Percentiles rank a stretch among this genome's conserved stretches.
These are phyloP conservation scores for Gracilaria gracilis DNA, from an alignment of 23 red algal genomes.

Conservation along the genomic window DNA sequence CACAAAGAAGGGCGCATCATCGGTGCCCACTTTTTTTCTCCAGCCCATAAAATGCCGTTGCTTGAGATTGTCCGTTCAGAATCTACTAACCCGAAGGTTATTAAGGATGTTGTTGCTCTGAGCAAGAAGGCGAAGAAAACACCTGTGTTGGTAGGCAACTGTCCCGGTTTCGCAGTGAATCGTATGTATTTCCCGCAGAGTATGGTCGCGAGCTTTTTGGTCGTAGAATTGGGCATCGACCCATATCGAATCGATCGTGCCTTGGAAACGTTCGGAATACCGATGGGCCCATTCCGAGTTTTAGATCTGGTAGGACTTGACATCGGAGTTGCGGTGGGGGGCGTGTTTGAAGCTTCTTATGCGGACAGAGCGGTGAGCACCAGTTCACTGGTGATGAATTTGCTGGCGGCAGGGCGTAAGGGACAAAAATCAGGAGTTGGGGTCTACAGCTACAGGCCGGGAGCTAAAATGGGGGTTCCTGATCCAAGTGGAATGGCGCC, in stretches of 20 bases:
- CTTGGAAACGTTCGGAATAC: constrained; percentile 89
- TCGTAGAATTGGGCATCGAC: constrained; percentile 75
- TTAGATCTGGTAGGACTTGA: constrained; percentile 97
- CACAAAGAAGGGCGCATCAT: constrained; percentile 87
- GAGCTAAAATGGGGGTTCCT: constrained; percentile 47
- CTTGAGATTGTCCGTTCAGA: constrained; percentile 94
- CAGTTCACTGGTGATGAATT: constrained; percentile 25
- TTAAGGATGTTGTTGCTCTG: constrained; percentile 82
- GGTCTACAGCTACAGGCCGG: constrained; percentile 78
- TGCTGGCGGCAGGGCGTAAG: constrained; percentile 86
- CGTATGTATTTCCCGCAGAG: constrained; percentile 99
- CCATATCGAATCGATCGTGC: constrained; percentile 94
- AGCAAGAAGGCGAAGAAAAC: constrained; percentile 95
- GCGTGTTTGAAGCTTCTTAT: constrained; percentile 83
- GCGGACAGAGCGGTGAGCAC: constrained; percentile 82
- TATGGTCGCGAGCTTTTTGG: constrained; percentile 85
- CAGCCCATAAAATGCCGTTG: constrained; percentile 96
- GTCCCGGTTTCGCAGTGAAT: constrained; percentile 98
- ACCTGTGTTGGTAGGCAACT: constrained; percentile 96
- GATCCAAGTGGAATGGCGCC: constrained; percentile 71
- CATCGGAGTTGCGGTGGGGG: constrained; percentile 86
- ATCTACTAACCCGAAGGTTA: constrained; percentile 66
- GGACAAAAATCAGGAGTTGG: constrained; percentile 95
- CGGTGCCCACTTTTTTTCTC: constrained; percentile 98
- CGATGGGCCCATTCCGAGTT: constrained; percentile 96